Evolutionary conservation across 805 yeast species (phyloP), one percentile per base, ranked within the genome.

Genomic region (Clavispora vitiphila): DNA sequence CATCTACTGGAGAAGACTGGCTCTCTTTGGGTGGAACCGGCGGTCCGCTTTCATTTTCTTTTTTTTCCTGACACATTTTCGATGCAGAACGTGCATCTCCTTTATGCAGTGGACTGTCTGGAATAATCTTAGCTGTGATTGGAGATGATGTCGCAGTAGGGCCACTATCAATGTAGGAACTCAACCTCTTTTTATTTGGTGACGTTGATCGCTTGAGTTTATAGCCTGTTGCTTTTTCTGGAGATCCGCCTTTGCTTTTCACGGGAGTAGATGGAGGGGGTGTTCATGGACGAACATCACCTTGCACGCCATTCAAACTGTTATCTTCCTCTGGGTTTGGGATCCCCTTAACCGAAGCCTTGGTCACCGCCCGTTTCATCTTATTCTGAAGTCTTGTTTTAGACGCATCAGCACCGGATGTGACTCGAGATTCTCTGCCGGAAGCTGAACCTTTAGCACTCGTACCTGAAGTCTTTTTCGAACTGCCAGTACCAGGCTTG

Each of bases 121-220:
- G 19, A 12, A 19, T 15, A 29, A 15, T 16, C 5, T 15, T 8
- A 6, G 32, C 11, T 16, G 32, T 11, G 8, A 29, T 21, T 14
- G 36, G 18, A 21, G 36, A 14, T 5, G 36, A 20, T 6, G 37
- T 34, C 12, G 36, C 12, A 29, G 30, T 35, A 24, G 48, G 49
- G 8, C 37, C 38, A 26, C 60, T 62, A 44, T 29, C 32, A 4
- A 29, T 29, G 20, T 15, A 29, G 15, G 32, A 29, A 10, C 32
- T 29, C 32, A 29, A 29, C 20, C 16, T 29, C 20, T 63, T 66
- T 39, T 68, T 69, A 40, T 61, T 66, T 4, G 73, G 72, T 1
- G 73, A 68, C 1, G 58, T 51, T 1, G 72, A 67, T 44, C 73
- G 54, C 40, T 53, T 67, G 25, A 67, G 58, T 1, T 59, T 5